Conservation (phyloP, 176 grass and related monocot species). For the Neostapfia colusana region DNA sequence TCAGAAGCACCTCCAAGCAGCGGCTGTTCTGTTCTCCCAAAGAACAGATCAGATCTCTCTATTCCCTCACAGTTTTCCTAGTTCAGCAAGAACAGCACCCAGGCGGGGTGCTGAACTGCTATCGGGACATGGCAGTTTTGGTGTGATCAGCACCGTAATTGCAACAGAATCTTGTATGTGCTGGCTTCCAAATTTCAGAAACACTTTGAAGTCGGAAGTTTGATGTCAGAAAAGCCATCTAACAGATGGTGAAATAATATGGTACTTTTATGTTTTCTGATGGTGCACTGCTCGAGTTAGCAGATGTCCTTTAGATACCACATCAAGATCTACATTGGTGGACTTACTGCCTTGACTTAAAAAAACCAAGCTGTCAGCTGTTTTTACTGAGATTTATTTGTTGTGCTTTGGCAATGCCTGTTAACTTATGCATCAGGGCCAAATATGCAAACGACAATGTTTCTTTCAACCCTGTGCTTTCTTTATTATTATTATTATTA, state of each 20-base stretch:
- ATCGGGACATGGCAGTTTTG: too few relatives aligned
- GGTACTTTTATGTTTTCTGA: conserved; percentile 10
- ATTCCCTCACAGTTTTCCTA: too few relatives aligned
- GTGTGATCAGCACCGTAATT: too few relatives aligned
- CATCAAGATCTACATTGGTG: conserved; percentile 3
- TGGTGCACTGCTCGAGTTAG: not conserved
- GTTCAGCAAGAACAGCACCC: too few relatives aligned
- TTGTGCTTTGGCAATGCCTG: conserved; percentile 36
- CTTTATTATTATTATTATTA: conserved; percentile 30
- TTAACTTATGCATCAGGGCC: conserved; percentile 40
- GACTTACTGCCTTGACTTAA: conserved; percentile 29
- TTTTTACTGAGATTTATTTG: conserved; percentile 37
- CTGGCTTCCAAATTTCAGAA: not conserved
- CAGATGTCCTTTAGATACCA: not conserved
- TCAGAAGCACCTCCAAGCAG: too few relatives aligned
- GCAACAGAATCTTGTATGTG: not conserved
- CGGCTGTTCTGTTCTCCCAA: too few relatives aligned
- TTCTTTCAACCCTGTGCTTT: conserved; percentile 34
- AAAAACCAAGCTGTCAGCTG: conserved; percentile 22
- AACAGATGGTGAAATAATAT: not conserved
- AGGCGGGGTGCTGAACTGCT: too few relatives aligned
- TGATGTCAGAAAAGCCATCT: conserved; percentile 6
- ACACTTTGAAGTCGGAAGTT: not conserved
- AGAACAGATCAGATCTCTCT: too few relatives aligned
- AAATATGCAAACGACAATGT: conserved; percentile 43